Percentiles rank a stretch among this genome's conserved stretches.
These are phyloP conservation scores for Cyclocybe cylindracea DNA, from an alignment of 768 basidiomycete genomes.

Conservation along the genomic window DNA sequence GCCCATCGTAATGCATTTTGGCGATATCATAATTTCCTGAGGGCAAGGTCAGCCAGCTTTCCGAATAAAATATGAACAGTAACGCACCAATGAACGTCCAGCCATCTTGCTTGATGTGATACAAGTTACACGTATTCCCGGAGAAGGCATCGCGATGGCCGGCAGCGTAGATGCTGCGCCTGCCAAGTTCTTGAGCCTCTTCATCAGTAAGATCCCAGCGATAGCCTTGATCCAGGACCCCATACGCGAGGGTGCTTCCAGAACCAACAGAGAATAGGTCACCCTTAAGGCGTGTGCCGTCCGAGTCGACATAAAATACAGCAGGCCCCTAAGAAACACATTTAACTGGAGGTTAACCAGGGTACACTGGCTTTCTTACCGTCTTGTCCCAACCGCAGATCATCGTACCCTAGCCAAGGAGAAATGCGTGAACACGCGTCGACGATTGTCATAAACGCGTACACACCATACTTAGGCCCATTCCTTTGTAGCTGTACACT, in stretches of 20 bases:
- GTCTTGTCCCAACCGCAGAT: slow-evolving; percentile 99
- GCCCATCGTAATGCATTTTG: slow-evolving; percentile 89
- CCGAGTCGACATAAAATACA: slow-evolving; percentile 97
- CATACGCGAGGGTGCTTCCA: slow-evolving; percentile 98
- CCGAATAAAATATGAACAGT: neutral
- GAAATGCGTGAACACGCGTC: slow-evolving; percentile 1
- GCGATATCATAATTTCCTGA: slow-evolving; percentile 92
- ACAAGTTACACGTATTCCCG: slow-evolving; percentile 94
- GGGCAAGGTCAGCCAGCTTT: slow-evolving; percentile 10
- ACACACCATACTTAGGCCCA: slow-evolving; percentile 98
- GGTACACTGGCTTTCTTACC: slow-evolving; percentile 39
- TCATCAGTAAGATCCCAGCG: slow-evolving; percentile 90
- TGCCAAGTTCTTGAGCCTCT: slow-evolving; percentile 92
- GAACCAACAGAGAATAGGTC: slow-evolving; percentile 99
- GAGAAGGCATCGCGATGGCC: slow-evolving; percentile 97
- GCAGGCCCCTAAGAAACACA: slow-evolving; percentile 69
- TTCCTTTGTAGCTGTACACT: slow-evolving; percentile 97
- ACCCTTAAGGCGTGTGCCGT: slow-evolving; percentile 93
- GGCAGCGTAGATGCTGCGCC: slow-evolving; percentile 94
- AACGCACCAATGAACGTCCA: slow-evolving; percentile 93
- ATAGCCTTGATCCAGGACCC: slow-evolving; percentile 95
- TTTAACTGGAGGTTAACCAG: slow-evolving; percentile 1
- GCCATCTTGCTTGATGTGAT: slow-evolving; percentile 91
- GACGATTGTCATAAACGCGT: neutral
- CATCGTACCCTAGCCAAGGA: slow-evolving; percentile 83